Base-by-base conservation (phyloP, 352 stramenopile species). In the Globisporangium middletonii region DNA sequence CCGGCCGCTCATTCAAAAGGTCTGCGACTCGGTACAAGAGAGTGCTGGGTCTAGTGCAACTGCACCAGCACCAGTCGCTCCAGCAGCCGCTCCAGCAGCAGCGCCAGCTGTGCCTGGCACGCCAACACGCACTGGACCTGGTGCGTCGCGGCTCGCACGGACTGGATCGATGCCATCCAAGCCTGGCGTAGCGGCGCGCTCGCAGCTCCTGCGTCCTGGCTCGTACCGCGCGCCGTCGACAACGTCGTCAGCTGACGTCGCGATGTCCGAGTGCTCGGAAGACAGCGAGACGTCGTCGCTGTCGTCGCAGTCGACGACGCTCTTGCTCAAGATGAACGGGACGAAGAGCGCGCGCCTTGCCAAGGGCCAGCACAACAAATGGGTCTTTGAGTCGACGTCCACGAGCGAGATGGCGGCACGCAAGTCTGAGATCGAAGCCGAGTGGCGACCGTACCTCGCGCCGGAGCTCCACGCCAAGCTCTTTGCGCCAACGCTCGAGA, bases 1-100 rank as follows among this genome's bases (percentile, higher is more conserved):
- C 4, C 86, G 88, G n/a, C 86, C 86, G n/a, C 68, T 94, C 28
- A 78, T 95, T 11, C 72, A 91, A 43, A 93, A 93, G 55, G 83
- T 88, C 4, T 77, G 58, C 42, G 74, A 86, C 27, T 60, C 46
- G 16, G 53, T 66, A 27, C 69, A 73, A 3, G 73, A 85, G 38
- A 72, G 56, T 11, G 63, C 56, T 8, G 60, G 23, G 23, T 23
- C 23, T 23, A 23, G 46, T 9, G 46, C 26, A 23, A 28, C 51
- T 41, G 30, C 38, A 9, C 43, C 69, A 45, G 11, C 48, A 30
- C 3, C 52, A 52, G 35, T 44, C n/a, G 57, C 55, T 19, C 35
- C 62, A 33, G 35, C 43, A 51, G 33, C 23, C 23, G 23, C 23
- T 23, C 23, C 23, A 23, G 23, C 41, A 41, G 35, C 55, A n/a